Base-by-base conservation (phyloP, 1,139 yeast genomes). In the Petasospora fabianii region DNA sequence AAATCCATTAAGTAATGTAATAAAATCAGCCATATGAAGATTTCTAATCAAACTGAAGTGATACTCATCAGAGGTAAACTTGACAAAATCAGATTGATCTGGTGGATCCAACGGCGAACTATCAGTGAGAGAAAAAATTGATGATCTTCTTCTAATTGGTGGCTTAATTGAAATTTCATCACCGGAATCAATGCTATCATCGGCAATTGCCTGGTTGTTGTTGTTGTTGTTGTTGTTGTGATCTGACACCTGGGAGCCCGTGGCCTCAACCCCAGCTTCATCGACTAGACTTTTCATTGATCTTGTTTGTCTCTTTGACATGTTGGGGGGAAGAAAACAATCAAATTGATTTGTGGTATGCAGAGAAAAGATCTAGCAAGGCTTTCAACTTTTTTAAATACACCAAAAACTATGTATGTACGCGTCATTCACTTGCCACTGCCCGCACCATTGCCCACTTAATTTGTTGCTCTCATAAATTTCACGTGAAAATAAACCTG, bases 1-100 rank as follows among this genome's bases (percentile, higher is more conserved):
- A 56, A 84, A 84, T 7, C 92, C 97, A 63, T 92, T 92, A 61
- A 92, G 71, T 66, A 88, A 73, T 2, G 98, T 92, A 58, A 92
- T 92, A 65, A 81, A 87, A 61, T 92, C 98, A 3, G 98, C 98
- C 80, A 90, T 72, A 61, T 92, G 97, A 49, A 92, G 74, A 57
- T 83, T 83, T 58, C 95, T 71, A 42, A 84, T 62, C 69, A 84
- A 73, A 35, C 84, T 78, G 51, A 84, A 80, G 58, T 84, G 97
- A 57, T 95, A 75, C 39, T 74, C 73, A 61, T 88, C 96, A 36
- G 79, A 75, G 42, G 87, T 78, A 58, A 87, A 87, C 34, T 82
- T 85, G 48, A 75, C 72, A 54, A 85, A 83, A 58, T 86, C 96
- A 28, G 73, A 73, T 50, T 80, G 82, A 50, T 83, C 87, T 7